Evolutionary conservation across 164 flowering plant genomes (phyloP).

Genomic region (Chloranthus sessilifolius): DNA sequence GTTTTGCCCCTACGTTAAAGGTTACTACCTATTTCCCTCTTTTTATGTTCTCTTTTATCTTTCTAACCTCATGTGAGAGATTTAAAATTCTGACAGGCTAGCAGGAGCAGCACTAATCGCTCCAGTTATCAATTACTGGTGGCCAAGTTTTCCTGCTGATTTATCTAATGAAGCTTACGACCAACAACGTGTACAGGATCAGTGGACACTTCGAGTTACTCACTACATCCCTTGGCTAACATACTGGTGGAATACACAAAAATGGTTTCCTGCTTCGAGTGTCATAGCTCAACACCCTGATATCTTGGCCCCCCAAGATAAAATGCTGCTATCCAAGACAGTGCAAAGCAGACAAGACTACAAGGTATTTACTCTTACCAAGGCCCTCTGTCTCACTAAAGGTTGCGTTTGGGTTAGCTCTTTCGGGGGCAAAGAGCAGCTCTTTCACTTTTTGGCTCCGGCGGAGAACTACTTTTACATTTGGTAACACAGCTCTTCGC

Average conservation of each 20-base stretch:
- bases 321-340: constrained; percentile 22
- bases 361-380: no score
- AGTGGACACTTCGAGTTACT: constrained; percentile 48
- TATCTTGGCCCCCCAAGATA: constrained; percentile 38
- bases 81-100: constrained; percentile 33
- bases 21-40: no score
- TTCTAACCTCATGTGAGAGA: no score
- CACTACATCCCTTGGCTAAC: constrained; percentile 69
- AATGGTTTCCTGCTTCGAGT: constrained; percentile 54
- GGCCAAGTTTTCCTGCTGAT: constrained; percentile 63
- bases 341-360: constrained; percentile 6
- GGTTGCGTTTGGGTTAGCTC: no score
- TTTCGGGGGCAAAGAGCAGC: no score
- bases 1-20: no score
- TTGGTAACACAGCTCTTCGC: no score
- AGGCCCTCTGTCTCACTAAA: no score
- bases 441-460: no score
- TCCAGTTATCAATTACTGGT: constrained; percentile 75
- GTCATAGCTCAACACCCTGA: constrained; percentile 22
- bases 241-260: constrained; percentile 90
- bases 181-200: constrained; percentile 40
- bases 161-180: constrained; percentile 44
- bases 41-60: no score
- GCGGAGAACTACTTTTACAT: no score
- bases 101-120: constrained; percentile 66